These are phyloP conservation scores for Acer campestre DNA, from an alignment of 345 rosid genomes.

Conservation along the genomic window DNA sequence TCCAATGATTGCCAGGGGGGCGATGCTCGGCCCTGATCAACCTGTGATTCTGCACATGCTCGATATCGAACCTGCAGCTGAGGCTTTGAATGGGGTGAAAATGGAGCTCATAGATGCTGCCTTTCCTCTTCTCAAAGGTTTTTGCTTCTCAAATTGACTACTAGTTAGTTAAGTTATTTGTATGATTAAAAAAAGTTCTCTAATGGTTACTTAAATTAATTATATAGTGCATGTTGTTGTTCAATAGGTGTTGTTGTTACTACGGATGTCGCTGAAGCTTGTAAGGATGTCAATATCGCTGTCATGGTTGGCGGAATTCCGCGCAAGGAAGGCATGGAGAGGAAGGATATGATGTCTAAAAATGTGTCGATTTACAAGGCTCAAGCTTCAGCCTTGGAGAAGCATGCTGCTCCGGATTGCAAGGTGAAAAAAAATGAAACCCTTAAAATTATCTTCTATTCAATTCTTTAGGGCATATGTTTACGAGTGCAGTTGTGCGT, in stretches of 20 bases:
- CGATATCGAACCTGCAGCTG: slow-evolving; percentile 64
- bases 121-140: slow-evolving; percentile 77
- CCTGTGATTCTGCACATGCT: slow-evolving; percentile 83
- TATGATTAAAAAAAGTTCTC: background rate
- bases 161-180: background rate
- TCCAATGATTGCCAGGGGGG: slow-evolving; percentile 86
- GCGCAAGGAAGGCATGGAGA: slow-evolving; percentile 72
- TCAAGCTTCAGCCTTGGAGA: slow-evolving; percentile 80
- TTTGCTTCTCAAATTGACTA: background rate
- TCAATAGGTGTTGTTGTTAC: slow-evolving; percentile 68
- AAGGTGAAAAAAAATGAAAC: slow-evolving; percentile 42
- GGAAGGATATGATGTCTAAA: slow-evolving; percentile 75
- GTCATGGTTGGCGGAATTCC: slow-evolving; percentile 75
- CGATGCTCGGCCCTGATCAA: slow-evolving; percentile 81
- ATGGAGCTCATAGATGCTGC: slow-evolving; percentile 88
- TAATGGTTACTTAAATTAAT: slow-evolving; percentile 1
- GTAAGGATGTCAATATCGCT: slow-evolving; percentile 64
- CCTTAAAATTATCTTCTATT: background rate
- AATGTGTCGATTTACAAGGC: slow-evolving; percentile 74
- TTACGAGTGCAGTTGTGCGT: too few relatives aligned
- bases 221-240: background rate
- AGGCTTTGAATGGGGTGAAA: slow-evolving; percentile 63
- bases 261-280: slow-evolving; percentile 67
- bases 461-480: too few relatives aligned
- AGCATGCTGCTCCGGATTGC: slow-evolving; percentile 75